Base-by-base conservation (phyloP, 805 yeast genomes). In the Sugiyamaella qingdaonensis region DNA sequence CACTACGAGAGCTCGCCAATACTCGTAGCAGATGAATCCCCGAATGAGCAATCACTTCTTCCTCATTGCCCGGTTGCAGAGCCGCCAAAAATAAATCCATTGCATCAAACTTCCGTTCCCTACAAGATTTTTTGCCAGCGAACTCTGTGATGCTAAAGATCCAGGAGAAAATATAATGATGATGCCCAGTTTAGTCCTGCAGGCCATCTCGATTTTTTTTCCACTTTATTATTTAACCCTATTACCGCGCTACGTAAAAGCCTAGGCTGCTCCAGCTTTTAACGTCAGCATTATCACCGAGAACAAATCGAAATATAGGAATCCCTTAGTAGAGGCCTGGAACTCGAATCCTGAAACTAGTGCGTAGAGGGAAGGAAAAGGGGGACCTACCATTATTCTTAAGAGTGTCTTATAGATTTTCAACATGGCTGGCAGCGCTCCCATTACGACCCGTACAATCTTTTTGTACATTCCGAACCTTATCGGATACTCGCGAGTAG, bases 401-500 rank as follows among this genome's bases (percentile, higher is more conserved):
- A 24, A 24, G 29, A 4, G 29, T 24, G 29, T 24, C 7, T 24
- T 3, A 24, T 24, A 24, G 29, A 24, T 24, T 24, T 3, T 3
- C 29, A 24, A 34, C 39, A 24, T 21, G 46, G 33, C 46, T n/a
- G 43, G 18, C 33, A 43, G 11, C 34, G 32, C 24, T 10, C 48
- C 48, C 13, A 44, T 71, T 41, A 76, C 85, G 11, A 68, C 79
- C 2, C 62, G 67, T 29, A 81, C 84, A 57, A 82, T 92, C 50
- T 81, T 88, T 68, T 73, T 84, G 59, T 94, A 81, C 69, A 84
- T 92, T 49, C 99, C 99, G 10, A 94, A 94, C 69, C 74, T 88
- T 61, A 92, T 94, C 61, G 99, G 99, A 2, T 90, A 88, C 68
- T 66, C 84, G 43, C 80, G 99, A 58, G 91, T 95, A 16, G 61